Evolutionary conservation across 2,329 filamentous ascomycete species (phyloP), one percentile per base, ranked within the genome.

Genomic region (Hymenoscyphus infarciens): DNA sequence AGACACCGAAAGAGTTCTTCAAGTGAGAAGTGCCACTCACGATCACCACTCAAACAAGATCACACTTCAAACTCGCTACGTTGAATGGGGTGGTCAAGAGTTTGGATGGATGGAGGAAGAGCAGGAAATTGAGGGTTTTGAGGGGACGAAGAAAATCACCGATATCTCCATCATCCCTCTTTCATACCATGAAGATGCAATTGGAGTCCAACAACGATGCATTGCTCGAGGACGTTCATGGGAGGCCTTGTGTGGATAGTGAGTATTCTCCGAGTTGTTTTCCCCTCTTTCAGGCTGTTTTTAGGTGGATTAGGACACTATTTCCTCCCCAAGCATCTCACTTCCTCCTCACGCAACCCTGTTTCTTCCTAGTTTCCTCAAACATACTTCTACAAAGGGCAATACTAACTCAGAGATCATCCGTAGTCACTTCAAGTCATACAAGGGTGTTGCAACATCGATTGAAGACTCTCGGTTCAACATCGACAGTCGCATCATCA

Each of bases 101-200:
- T 60, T 60, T 19, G 57, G 57, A 13, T 31, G 25, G 57, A n/a
- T 31, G 45, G 38, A 53, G 4, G 57, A 60, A 35, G 42, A 53
- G 5, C 57, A 60, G 19, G 31, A 45, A 22, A 54, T 60, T 25
- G 57, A 60, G 11, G 10, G 25, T 10, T 60, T 53, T n/a, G 57
- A 60, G 31, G 57, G 57, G 15, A 60, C 57, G 3, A 60, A 60
- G 57, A 60, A 60, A 45, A 60, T 60, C 31, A 49, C 57, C 11
- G 57, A 54, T 4, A 42, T 60, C 35, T 25, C 42, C 11, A 60
- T 60, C 25, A 16, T 60, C 3, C 57, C 57, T 22, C 57, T 60
- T 25, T 52, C 45, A 2, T 60, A 60, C 13, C 57, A 60, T 16
- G 42, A 53, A 15, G 57, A 60, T 54, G 6, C 57, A 15, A 31